Conservation (phyloP, 768 basidiomycete genomes). For the Pisolithus marmoratus region DNA sequence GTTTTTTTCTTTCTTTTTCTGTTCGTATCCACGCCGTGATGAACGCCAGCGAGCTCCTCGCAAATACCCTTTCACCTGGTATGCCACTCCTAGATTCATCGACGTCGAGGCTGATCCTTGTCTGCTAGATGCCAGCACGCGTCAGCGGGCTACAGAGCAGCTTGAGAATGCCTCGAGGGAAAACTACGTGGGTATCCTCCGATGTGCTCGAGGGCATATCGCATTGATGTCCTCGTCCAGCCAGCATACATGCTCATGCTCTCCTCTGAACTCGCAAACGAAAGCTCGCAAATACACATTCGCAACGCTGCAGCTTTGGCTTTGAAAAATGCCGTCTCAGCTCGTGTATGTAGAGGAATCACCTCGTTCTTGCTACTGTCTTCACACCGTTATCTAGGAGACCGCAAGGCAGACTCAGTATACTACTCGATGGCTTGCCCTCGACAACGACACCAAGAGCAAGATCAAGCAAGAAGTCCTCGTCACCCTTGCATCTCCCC, state of each 20-base stretch:
- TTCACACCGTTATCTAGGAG: slow-evolving; percentile 48
- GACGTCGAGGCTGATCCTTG: slow-evolving; percentile 25
- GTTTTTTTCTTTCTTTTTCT: not conserved
- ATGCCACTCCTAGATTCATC: slow-evolving; percentile 29
- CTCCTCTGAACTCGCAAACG: slow-evolving; percentile 77
- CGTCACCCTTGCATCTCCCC: slow-evolving; percentile 69
- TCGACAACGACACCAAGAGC: slow-evolving; percentile 57
- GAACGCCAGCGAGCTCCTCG: slow-evolving; percentile 88
- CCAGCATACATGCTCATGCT: slow-evolving; percentile 92
- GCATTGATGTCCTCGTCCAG: slow-evolving; percentile 38
- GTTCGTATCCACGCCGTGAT: slow-evolving; percentile 43
- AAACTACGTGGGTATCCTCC: slow-evolving; percentile 71
- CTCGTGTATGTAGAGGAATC: slow-evolving; percentile 61
- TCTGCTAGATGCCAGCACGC: slow-evolving; percentile 72
- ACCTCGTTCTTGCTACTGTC: slow-evolving; percentile 8
- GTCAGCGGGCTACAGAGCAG: slow-evolving; percentile 87
- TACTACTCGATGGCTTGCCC: slow-evolving; percentile 75
- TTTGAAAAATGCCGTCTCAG: slow-evolving; percentile 90
- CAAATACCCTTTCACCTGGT: slow-evolving; percentile 91
- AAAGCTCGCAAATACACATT: slow-evolving; percentile 61
- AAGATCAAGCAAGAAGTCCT: slow-evolving; percentile 90
- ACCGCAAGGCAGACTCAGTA: slow-evolving; percentile 67
- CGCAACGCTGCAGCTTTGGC: slow-evolving; percentile 96
- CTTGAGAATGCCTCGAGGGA: slow-evolving; percentile 81
- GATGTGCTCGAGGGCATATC: not conserved